These are phyloP conservation scores for Dissoconium aciculare DNA, from an alignment of 2,329 filamentous ascomycete genomes.

Conservation along the genomic window DNA sequence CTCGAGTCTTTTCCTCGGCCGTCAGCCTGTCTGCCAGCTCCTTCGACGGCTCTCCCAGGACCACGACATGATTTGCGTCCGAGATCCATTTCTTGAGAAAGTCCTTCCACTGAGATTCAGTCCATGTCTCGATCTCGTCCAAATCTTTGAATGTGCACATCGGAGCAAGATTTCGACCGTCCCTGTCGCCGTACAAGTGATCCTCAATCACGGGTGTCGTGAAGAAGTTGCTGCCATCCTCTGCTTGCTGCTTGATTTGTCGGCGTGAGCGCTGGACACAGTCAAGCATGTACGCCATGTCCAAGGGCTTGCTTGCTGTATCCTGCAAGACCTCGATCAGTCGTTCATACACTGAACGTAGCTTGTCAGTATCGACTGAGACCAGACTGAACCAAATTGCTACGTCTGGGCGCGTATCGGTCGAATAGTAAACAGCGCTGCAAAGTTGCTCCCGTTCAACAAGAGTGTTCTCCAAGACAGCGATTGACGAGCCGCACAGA, in stretches of 20 bases:
- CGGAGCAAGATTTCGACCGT: constrained; percentile 44
- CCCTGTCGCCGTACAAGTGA: constrained; percentile 74
- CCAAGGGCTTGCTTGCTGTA: constrained; percentile 62
- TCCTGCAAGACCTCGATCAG: constrained; percentile 73
- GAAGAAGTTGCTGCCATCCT: constrained; percentile 68
- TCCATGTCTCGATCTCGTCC: constrained; percentile 63
- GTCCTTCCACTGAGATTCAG: constrained; percentile 64
- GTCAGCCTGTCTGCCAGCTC: constrained; percentile 70
- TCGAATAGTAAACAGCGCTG: constrained; percentile 67
- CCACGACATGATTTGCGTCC: constrained; percentile 72
- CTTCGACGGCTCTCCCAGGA: constrained; percentile 74
- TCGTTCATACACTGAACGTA: constrained; percentile 69
- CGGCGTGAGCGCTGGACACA: constrained; percentile 71
- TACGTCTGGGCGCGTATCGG: constrained; percentile 64
- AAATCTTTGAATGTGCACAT: constrained; percentile 35
- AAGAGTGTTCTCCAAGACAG: constrained; percentile 76
- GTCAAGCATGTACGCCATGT: constrained; percentile 80
- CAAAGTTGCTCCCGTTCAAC: constrained; percentile 89
- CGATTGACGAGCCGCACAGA: constrained; percentile 82
- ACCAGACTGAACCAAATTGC: constrained; percentile 77
- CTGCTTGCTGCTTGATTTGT: constrained; percentile 69
- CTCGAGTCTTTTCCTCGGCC: constrained; percentile 59
- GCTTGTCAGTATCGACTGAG: constrained; percentile 72
- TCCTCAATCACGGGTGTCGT: constrained; percentile 77
- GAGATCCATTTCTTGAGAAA: constrained; percentile 75